A percentile compares a stretch with the other conserved stretches of the same genome.
phyloP scores from a whole-genome alignment of 176 grass and related monocot species.

The Rhipidocladum racemiflorum region DNA sequence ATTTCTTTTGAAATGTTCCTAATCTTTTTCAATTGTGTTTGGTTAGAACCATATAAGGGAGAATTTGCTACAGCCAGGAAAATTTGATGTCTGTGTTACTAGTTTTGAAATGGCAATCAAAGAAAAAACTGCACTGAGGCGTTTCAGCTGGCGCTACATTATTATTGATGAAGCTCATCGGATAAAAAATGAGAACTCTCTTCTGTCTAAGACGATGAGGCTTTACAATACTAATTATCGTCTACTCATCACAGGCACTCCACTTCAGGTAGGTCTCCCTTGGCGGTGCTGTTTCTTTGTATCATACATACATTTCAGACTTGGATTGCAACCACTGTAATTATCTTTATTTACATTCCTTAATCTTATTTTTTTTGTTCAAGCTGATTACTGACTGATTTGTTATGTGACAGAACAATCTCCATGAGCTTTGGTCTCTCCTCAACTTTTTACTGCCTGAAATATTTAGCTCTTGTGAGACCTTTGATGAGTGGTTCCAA shows the following conservation, averaged over 20 bases:
- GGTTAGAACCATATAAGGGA: constrained; percentile 81
- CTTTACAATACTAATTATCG: constrained; percentile 96
- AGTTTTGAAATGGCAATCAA: constrained; percentile 98
- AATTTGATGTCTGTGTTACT: constrained; percentile 87
- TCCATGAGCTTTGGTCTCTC: constrained; percentile 97
- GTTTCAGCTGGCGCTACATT: constrained; percentile 87
- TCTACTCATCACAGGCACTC: constrained; percentile 94
- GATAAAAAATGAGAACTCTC: constrained; percentile 97
- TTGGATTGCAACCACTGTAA: not conserved
- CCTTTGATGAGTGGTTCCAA: constrained; percentile 99
- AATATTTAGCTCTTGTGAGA: constrained; percentile 97
- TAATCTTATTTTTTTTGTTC: constrained; percentile 9
- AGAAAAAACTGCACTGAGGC: constrained; percentile 72
- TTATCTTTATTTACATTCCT: not conserved
- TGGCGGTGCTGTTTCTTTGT: not conserved
- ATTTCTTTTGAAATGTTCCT: constrained; percentile 12
- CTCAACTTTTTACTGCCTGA: constrained; percentile 98
- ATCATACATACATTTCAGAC: not conserved
- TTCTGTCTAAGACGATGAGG: constrained; percentile 98
- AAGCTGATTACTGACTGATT: constrained; percentile 10
- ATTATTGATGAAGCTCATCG: constrained; percentile 93
- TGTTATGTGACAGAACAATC: constrained; percentile 75
- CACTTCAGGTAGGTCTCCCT: constrained; percentile 68
- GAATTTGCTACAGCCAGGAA: constrained; percentile 77
- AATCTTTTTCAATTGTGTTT: constrained; percentile 19